Conservation (phyloP, 805 yeast species). For the Monosporozyma servazzii region DNA sequence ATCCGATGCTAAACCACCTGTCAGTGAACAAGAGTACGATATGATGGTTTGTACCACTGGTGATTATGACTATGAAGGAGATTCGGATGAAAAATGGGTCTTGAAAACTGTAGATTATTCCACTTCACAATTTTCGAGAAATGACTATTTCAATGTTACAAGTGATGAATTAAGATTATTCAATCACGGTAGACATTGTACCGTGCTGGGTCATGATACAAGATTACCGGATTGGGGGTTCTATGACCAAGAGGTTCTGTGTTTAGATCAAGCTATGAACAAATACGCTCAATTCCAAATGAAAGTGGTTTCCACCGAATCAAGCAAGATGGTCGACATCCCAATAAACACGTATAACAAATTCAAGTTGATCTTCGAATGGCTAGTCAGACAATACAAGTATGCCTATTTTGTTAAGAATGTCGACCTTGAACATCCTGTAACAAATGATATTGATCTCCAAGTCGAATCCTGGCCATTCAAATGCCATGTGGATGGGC, state of each 20-base stretch:
- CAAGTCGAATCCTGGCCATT: constrained; percentile 16
- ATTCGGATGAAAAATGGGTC: constrained; percentile 61
- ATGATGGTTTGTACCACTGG: constrained; percentile 73
- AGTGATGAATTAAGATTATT: constrained; percentile 45
- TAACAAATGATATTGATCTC: neutral
- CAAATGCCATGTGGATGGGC: constrained; percentile 4
- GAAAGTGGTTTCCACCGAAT: neutral
- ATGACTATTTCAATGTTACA: constrained; percentile 51
- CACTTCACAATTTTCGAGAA: constrained; percentile 17
- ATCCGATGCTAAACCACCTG: constrained; percentile 66
- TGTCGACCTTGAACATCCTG: constrained; percentile 1
- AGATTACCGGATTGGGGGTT: constrained; percentile 76
- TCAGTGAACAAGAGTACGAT: constrained; percentile 84
- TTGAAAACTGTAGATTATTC: constrained; percentile 38
- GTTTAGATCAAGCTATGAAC: constrained; percentile 56
- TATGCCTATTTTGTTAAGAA: constrained; percentile 14
- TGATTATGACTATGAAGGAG: constrained; percentile 50
- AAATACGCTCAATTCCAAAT: constrained; percentile 5
- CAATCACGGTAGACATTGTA: constrained; percentile 62
- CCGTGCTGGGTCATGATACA: constrained; percentile 60
- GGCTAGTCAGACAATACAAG: constrained; percentile 10
- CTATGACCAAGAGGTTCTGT: constrained; percentile 80
- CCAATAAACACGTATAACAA: neutral
- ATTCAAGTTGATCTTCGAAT: constrained; percentile 2
- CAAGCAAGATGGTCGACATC: neutral